These are phyloP conservation scores for Phanerochaete sordida DNA, from an alignment of 768 basidiomycete genomes.

Conservation along the genomic window DNA sequence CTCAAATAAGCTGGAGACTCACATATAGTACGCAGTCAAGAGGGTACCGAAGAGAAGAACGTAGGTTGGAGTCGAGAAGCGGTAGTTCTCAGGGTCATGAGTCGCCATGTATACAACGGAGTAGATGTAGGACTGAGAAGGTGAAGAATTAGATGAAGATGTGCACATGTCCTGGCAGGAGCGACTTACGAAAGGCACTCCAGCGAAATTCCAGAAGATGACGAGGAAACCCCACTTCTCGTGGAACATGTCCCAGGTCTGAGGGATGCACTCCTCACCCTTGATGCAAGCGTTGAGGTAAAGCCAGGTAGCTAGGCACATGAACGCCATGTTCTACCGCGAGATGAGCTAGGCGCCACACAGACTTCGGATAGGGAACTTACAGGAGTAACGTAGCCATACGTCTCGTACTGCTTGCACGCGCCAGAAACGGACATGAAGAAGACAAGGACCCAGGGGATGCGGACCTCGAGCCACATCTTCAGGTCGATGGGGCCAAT, in stretches of 20 bases:
- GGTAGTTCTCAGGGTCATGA: constrained; percentile 83
- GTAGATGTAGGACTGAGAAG: constrained; percentile 83
- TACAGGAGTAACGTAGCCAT: constrained; percentile 90
- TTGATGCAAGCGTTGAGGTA: constrained; percentile 96
- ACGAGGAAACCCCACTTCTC: constrained; percentile 99
- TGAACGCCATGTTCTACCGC: constrained; percentile 88
- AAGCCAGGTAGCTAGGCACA: constrained; percentile 93
- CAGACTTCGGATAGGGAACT: constrained; percentile 25
- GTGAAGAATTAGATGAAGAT: background rate
- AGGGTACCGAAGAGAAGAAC: constrained; percentile 72
- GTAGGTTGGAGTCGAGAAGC: constrained; percentile 75
- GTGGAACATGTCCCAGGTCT: constrained; percentile 99
- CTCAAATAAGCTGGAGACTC: constrained; percentile 25
- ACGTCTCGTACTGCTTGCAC: constrained; percentile 91
- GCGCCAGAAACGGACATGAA: constrained; percentile 89
- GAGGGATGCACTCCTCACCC: constrained; percentile 92
- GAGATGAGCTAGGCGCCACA: background rate
- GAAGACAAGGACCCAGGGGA: constrained; percentile 97
- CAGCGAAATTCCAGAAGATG: constrained; percentile 97
- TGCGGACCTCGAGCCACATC: constrained; percentile 97
- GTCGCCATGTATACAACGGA: constrained; percentile 98
- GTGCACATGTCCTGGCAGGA: background rate
- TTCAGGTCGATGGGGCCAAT: constrained; percentile 91
- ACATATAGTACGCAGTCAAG: constrained; percentile 86
- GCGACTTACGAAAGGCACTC: constrained; percentile 81